Conservation (phyloP, 176 grass and related monocot species). For the Olyra latifolia region DNA sequence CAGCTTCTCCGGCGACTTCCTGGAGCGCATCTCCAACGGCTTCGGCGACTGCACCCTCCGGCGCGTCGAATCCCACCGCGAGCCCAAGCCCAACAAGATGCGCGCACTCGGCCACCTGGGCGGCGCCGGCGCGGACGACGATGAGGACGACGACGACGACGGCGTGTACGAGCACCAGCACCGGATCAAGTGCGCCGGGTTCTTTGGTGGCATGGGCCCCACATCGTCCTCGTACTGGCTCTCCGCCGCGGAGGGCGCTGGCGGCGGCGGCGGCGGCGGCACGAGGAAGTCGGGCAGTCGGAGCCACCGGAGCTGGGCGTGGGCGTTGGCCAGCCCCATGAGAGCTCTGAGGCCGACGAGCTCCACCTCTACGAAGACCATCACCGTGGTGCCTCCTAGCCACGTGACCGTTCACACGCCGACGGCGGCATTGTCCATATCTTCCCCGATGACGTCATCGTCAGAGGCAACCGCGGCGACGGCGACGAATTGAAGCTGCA, state of each 20-base stretch:
- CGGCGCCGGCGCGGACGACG: constrained; percentile 9
- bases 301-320: constrained; percentile 60
- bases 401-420: constrained; percentile 23
- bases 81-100: constrained; percentile 53
- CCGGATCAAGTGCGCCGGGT: constrained; percentile 63
- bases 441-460: constrained; percentile 18
- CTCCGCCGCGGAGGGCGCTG: constrained; percentile 38
- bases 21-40: constrained; percentile 80
- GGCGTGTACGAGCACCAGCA: constrained; percentile 39
- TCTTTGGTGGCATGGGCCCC: constrained; percentile 60
- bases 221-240: constrained; percentile 69
- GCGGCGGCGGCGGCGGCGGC: constrained; percentile 26
- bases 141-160: constrained; percentile 33
- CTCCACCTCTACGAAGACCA: constrained; percentile 56
- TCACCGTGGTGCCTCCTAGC: constrained; percentile 33
- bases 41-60: constrained; percentile 85
- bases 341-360: constrained; percentile 57
- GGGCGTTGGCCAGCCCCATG: constrained; percentile 86
- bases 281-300: constrained; percentile 7
- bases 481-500: constrained; percentile 8
- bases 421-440: constrained; percentile 35
- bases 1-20: constrained; percentile 85
- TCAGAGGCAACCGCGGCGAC: not conserved
- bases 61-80: constrained; percentile 77
- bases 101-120: constrained; percentile 8